phyloP scores from a whole-genome alignment of 2,329 filamentous ascomycete species.

The Septoria petroselini region DNA sequence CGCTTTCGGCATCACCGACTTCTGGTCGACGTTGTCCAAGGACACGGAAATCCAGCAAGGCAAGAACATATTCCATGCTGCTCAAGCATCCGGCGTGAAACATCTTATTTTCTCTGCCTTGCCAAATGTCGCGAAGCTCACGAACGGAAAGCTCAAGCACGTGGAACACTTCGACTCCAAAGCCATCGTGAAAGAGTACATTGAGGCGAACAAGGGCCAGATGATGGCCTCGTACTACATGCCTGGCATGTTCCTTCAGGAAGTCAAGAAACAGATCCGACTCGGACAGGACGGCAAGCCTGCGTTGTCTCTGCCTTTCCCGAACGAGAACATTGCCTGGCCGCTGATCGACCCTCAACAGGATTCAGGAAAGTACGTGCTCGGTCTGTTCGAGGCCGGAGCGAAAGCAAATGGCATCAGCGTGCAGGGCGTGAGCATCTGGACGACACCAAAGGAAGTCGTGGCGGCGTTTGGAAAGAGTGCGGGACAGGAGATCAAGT shows the following conservation, averaged over 20 bases:
- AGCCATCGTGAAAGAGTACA: constrained; percentile 38
- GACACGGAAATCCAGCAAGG: constrained; percentile 37
- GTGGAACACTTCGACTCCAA: constrained; percentile 43
- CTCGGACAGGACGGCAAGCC: constrained; percentile 21
- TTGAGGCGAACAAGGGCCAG: constrained; percentile 30
- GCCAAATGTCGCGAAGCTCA: constrained; percentile 32
- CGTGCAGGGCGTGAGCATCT: constrained; percentile 30
- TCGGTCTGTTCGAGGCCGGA: constrained; percentile 32
- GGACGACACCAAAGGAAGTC: constrained; percentile 34
- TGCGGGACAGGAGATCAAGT: constrained; percentile 29
- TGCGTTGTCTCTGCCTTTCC: constrained; percentile 29
- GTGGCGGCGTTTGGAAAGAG: constrained; percentile 25
- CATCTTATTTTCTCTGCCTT: constrained; percentile 43
- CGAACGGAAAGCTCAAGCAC: constrained; percentile 33
- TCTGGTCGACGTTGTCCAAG: constrained; percentile 43
- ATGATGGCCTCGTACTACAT: constrained; percentile 31
- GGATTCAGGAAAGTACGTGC: constrained; percentile 34
- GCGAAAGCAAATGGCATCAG: constrained; percentile 28
- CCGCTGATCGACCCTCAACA: constrained; percentile 30
- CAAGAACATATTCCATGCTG: constrained; percentile 37
- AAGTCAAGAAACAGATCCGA: constrained; percentile 24
- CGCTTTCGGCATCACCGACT: constrained; percentile 56
- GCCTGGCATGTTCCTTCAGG: constrained; percentile 29
- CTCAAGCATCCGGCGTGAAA: constrained; percentile 34
- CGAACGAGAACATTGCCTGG: constrained; percentile 27